Percentiles rank a stretch among this genome's conserved stretches.
Evolutionary conservation across 2,329 filamentous ascomycete genomes (phyloP).

Genomic region (Botryotinia calthae): DNA sequence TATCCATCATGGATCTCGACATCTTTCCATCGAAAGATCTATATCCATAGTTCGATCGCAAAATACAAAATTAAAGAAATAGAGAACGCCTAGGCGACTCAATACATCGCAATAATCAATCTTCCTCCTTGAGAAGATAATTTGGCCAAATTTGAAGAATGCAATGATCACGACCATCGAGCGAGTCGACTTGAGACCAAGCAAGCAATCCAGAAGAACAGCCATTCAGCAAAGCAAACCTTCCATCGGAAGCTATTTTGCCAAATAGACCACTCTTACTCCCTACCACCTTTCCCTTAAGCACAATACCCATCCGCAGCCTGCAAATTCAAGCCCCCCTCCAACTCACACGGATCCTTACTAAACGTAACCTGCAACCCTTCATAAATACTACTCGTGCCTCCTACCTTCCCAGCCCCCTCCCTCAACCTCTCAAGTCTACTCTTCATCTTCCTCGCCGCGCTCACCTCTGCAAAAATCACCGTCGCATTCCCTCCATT

Average conservation of each 20-base stretch:
- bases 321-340: conserved; percentile 15
- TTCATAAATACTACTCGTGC: conserved; percentile 10
- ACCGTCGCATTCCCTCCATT: conserved; percentile 39
- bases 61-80: not conserved
- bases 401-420: not conserved
- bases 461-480: conserved; percentile 34
- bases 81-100: not conserved
- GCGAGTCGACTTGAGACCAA: not conserved
- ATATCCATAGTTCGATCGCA: not conserved
- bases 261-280: not conserved
- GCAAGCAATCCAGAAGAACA: not conserved
- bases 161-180: not conserved
- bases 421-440: conserved; percentile 28
- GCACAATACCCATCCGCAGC: conserved; percentile 10
- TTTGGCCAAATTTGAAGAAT: not conserved
- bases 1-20: not conserved
- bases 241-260: not conserved
- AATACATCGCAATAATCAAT: not conserved
- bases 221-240: not conserved
- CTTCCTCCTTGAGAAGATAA: not conserved
- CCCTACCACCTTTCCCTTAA: not conserved
- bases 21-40: not conserved
- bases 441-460: conserved; percentile 34
- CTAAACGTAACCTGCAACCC: conserved; percentile 20
- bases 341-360: conserved; percentile 23